Percentiles rank a stretch among this genome's conserved stretches.
These are phyloP conservation scores for Ceratobasidium sp. DNA, from an alignment of 1,284 basidiomycete species.

Conservation along the genomic window DNA sequence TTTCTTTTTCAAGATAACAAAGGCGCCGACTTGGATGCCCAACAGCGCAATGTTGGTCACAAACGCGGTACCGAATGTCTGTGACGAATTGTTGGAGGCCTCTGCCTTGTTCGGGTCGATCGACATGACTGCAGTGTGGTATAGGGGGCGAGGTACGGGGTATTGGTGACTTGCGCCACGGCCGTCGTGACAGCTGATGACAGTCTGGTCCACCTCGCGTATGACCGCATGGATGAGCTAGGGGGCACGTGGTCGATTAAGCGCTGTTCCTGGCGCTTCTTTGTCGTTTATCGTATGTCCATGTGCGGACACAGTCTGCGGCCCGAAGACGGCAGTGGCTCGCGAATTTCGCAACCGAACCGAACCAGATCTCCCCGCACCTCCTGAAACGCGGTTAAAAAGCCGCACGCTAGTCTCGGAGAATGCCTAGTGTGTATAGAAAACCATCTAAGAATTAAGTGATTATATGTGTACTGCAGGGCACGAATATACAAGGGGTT, in stretches of 20 bases:
- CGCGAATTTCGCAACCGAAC: neutral
- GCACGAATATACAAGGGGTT: slow-evolving; percentile 10
- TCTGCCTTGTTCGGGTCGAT: slow-evolving; percentile 35
- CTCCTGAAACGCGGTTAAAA: slow-evolving; percentile 2
- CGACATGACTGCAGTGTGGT: slow-evolving; percentile 15
- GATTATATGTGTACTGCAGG: neutral
- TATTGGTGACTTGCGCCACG: slow-evolving; percentile 14
- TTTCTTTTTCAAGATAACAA: slow-evolving; percentile 30
- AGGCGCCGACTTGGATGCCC: slow-evolving; percentile 28
- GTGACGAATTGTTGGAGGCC: slow-evolving; percentile 29
- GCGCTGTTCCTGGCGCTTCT: slow-evolving; percentile 3
- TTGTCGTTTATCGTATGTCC: neutral
- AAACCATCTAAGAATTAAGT: neutral
- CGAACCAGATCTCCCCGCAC: neutral
- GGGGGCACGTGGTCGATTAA: slow-evolving; percentile 6
- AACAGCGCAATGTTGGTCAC: slow-evolving; percentile 36
- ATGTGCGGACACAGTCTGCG: neutral
- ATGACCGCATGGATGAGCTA: slow-evolving; percentile 20
- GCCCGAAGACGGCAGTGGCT: neutral
- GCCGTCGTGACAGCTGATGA: slow-evolving; percentile 14
- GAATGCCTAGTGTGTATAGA: neutral
- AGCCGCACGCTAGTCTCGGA: neutral
- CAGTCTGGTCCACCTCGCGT: neutral
- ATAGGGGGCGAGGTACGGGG: neutral
- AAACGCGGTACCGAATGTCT: slow-evolving; percentile 41